Evolutionary conservation across 1,139 yeast genomes (phyloP), one percentile per base, ranked within the genome.

Genomic region (Geotrichum carabidarum): DNA sequence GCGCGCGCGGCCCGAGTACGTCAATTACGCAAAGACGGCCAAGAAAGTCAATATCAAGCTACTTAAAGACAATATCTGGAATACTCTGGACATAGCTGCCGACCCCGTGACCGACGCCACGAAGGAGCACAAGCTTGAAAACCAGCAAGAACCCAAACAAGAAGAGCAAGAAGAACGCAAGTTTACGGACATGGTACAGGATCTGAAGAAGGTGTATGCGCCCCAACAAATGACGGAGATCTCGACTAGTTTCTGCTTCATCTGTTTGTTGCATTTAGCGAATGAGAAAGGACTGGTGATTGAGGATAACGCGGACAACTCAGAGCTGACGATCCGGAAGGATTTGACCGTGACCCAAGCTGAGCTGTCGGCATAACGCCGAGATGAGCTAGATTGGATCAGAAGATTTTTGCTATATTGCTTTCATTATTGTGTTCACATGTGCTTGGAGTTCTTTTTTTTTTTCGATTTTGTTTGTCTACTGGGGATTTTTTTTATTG

Each of bases 241-340:
- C 8, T 86, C 96, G 1, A 89, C 96, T 0, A 86, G 95, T 72
- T 86, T 87, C 69, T 87, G 89, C 65, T 90, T 89, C 65, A 87
- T 89, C 58, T 87, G 96, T 65, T 72, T 88, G 58, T 72, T 89
- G 41, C 97, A 90, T 71, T 75, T 90, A 60, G 96, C 97, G 8
- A 90, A 90, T 66, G 97, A 90, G 66, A 88, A 89, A 65, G 93
- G 93, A 0, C 74, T 90, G 47, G 69, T 75, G 2, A 80, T 93
- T 14, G 72, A 77, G 17, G 78, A 82, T 58, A 82, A 76, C 38
- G 81, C 77, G 0, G 72, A 73, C 32, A 76, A 80, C 61, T 78
- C 78, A 47, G 93, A 89, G 66, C 72, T 89, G 54, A 67, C 65
- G 37, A 81, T 83, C 50, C 56, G 58, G 31, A 63, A 63, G 59